phyloP scores from a whole-genome alignment of 441 rosid species.

The Dalechampia spathulata region DNA sequence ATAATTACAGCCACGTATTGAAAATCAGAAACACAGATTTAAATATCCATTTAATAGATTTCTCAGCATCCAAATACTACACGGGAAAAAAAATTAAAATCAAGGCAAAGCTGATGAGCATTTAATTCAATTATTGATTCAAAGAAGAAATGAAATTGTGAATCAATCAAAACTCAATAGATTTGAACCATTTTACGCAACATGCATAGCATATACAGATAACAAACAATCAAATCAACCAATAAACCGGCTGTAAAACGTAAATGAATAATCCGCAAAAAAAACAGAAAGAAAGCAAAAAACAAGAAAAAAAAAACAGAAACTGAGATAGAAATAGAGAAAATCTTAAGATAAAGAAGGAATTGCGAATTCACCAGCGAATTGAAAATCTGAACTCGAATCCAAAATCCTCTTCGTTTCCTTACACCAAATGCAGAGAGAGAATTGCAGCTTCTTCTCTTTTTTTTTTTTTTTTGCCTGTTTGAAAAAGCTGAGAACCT shows the following conservation, averaged over 20 bases:
- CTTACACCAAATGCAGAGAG: background rate
- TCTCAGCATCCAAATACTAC: conserved; percentile 2
- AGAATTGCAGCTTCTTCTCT: background rate
- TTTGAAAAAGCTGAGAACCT: too few species aligned
- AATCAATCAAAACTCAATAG: background rate
- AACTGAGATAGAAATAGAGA: background rate
- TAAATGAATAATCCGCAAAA: too few species aligned
- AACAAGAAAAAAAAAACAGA: background rate
- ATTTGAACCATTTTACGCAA: background rate
- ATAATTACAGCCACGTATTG: too few species aligned
- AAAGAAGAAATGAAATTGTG: background rate
- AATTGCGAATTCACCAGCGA: conserved; percentile 6
- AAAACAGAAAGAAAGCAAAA: too few species aligned
- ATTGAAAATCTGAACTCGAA: conserved; percentile 7
- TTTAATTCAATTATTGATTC: background rate
- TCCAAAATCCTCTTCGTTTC: background rate
- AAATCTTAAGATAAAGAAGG: background rate
- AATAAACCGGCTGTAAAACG: too few species aligned
- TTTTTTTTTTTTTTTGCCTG: too few species aligned
- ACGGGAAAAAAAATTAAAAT: conserved; percentile 4
- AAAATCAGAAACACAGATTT: background rate
- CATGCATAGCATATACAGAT: too few species aligned
- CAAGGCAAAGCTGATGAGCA: background rate
- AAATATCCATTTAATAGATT: background rate
- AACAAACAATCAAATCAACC: too few species aligned